Base-by-base conservation (phyloP, 208 protist species). In the Trypanosoma platydactyli region DNA sequence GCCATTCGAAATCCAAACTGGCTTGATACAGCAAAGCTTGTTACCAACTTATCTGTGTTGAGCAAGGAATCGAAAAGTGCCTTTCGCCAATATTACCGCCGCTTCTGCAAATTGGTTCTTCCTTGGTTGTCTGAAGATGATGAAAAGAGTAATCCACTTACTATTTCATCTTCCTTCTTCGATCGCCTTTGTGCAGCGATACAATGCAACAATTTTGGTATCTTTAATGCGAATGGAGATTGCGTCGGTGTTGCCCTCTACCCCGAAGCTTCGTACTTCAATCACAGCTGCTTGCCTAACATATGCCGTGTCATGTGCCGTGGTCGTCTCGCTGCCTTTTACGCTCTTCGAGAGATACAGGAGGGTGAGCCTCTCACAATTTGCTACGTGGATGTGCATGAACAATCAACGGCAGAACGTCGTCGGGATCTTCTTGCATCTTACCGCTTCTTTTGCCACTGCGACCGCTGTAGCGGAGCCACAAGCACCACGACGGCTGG, bases 231-330 rank as follows among this genome's bases (percentile, higher is more conserved):
- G 0, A 51, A 79, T 9, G 81, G 70, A 42, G 57, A 57, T 29
- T 86, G 80, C 64, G 61, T 88, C 9, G 81, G 70, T n/a, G 80
- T 88, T 27, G 76, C 73, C 16, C 38, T 86, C 9, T 86, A 83
- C 55, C 85, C 85, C 9, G 79, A 79, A 50, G 85, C 85, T 1
- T 86, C 79, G 16, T 91, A 86, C 74, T 91, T 91, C 55, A 91
- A 91, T 63, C 85, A 91, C 71, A 88, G 81, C 56, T 91, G 85
- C 56, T 55, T 64, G 29, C 85, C 80, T 5, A 91, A 91, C 51
- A 24, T 88, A 51, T 91, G 85, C 56, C 85, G 85, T 46, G 80
- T 88, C 20, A 91, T 84, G 77, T 68, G 68, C 42, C 52, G 75
- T 15, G 77, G 80, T 20, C 61, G 79, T 22, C 5, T 71, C 27